Evolutionary conservation across 1,284 basidiomycete genomes (phyloP).

Genomic region (Leccinum fallax): DNA sequence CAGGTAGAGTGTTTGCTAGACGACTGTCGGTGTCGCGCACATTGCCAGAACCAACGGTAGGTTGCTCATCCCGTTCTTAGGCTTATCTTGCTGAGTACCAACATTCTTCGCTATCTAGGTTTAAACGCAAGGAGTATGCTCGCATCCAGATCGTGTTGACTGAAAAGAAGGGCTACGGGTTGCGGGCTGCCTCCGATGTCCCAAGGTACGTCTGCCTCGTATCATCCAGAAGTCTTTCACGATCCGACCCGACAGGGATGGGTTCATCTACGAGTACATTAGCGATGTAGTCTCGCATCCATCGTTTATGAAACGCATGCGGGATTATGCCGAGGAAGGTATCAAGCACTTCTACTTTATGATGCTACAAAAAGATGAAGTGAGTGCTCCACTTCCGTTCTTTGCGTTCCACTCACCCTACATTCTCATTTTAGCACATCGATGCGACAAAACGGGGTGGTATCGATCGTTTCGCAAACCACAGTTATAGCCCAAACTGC

Average conservation of each 20-base stretch:
- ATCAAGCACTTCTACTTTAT: slow-evolving; percentile 99
- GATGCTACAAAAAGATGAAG: slow-evolving; percentile 99
- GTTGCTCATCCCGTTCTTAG: slow-evolving; percentile 31
- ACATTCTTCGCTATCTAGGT: slow-evolving; percentile 51
- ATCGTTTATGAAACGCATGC: slow-evolving; percentile 93
- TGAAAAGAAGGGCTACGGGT: slow-evolving; percentile 94
- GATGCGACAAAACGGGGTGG: slow-evolving; percentile 98
- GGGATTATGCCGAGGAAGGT: slow-evolving; percentile 90
- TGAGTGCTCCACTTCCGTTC: slow-evolving; percentile 38
- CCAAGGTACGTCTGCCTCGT: slow-evolving; percentile 58
- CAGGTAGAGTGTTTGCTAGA: slow-evolving; percentile 93
- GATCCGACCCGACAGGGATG: slow-evolving; percentile 57
- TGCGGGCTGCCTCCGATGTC: slow-evolving; percentile 77
- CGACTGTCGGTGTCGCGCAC: slow-evolving; percentile 82
- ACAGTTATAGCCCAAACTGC: slow-evolving; percentile 97
- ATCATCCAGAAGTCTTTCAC: slow-evolving; percentile 5
- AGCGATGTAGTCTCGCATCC: slow-evolving; percentile 92
- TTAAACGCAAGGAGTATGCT: slow-evolving; percentile 86
- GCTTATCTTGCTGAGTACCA: slow-evolving; percentile 2
- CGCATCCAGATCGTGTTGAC: slow-evolving; percentile 90
- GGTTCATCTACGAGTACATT: slow-evolving; percentile 97
- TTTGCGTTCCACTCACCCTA: slow-evolving; percentile 1
- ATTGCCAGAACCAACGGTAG: slow-evolving; percentile 94
- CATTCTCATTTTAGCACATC: slow-evolving; percentile 68
- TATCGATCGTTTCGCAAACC: slow-evolving; percentile 96